Percentiles rank a stretch among this genome's conserved stretches.
These are phyloP conservation scores for Dacryopinax spathularia DNA, from an alignment of 768 basidiomycete species.

Conservation along the genomic window DNA sequence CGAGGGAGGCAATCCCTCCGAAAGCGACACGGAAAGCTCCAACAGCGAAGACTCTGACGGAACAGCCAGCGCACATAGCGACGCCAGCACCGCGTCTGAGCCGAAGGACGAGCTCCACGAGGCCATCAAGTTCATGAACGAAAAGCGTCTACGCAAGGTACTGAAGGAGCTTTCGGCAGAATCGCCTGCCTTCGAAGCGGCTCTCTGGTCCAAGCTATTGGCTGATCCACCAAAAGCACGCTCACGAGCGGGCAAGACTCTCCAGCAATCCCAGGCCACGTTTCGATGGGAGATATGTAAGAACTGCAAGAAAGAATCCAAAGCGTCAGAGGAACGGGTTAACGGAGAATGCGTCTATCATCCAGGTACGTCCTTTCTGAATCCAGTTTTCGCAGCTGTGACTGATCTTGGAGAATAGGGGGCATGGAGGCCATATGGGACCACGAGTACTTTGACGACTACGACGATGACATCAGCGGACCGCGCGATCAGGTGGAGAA, in stretches of 20 bases:
- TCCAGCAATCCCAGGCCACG: neutral
- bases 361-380: slow-evolving; percentile 40
- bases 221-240: no score
- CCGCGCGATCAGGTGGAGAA: no score
- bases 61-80: neutral
- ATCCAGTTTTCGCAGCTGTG: no score
- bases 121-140: neutral
- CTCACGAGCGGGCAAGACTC: neutral
- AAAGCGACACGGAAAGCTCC: neutral
- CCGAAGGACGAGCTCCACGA: neutral
- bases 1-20: no score
- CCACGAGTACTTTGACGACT: no score
- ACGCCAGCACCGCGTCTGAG: no score
- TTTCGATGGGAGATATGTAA: slow-evolving; percentile 33
- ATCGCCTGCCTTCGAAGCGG: neutral
- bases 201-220: neutral
- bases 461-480: no score
- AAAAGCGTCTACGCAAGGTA: neutral
- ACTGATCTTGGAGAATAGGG: no score
- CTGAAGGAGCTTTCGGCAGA: neutral
- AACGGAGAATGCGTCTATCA: slow-evolving; percentile 37
- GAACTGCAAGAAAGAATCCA: slow-evolving; percentile 37
- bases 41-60: neutral
- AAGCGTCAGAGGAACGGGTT: slow-evolving; percentile 24
- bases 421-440: no score